A percentile compares a stretch with the other conserved stretches of the same genome.
phyloP scores from a whole-genome alignment of 2,329 filamentous ascomycete species.

The Aspergillus persii region DNA sequence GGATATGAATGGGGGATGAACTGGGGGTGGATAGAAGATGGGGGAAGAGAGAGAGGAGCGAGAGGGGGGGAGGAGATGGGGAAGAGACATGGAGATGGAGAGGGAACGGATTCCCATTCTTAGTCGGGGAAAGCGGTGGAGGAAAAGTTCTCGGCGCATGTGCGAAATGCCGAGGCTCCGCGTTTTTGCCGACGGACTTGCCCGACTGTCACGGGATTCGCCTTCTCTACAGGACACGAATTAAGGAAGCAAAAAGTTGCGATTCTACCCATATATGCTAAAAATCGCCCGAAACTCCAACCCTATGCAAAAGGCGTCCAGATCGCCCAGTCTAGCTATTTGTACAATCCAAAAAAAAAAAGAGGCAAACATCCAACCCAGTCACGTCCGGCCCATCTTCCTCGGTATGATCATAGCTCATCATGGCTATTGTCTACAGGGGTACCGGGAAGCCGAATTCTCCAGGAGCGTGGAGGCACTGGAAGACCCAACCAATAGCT shows the following conservation, averaged over 20 bases:
- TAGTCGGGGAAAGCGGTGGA: slow-evolving; percentile 14
- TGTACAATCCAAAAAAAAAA: slow-evolving; percentile 1
- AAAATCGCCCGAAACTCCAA: background rate
- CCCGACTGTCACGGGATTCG: background rate
- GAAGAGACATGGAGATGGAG: slow-evolving; percentile 8
- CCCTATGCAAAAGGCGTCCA: background rate
- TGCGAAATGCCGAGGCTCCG: slow-evolving; percentile 21
- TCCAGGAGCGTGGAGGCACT: slow-evolving; percentile 57
- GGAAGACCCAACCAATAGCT: slow-evolving; percentile 64
- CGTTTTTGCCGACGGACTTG: slow-evolving; percentile 10
- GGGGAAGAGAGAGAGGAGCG: slow-evolving; percentile 1
- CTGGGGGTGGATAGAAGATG: slow-evolving; percentile 3
- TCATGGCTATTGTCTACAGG: slow-evolving; percentile 28
- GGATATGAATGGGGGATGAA: slow-evolving; percentile 1
- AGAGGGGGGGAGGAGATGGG: slow-evolving; percentile 6
- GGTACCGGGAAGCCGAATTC: slow-evolving; percentile 44
- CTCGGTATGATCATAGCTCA: slow-evolving; percentile 37
- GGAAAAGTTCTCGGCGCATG: slow-evolving; percentile 10
- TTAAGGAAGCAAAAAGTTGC: background rate
- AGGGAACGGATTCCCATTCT: slow-evolving; percentile 3
- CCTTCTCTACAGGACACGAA: background rate
- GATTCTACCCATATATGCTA: slow-evolving; percentile 1
- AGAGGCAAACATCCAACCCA: background rate
- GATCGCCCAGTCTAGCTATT: background rate
- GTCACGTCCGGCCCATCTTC: background rate